These are phyloP conservation scores for Ceratocystis eucalypticola DNA, from an alignment of 2,329 filamentous ascomycete genomes.

Conservation along the genomic window DNA sequence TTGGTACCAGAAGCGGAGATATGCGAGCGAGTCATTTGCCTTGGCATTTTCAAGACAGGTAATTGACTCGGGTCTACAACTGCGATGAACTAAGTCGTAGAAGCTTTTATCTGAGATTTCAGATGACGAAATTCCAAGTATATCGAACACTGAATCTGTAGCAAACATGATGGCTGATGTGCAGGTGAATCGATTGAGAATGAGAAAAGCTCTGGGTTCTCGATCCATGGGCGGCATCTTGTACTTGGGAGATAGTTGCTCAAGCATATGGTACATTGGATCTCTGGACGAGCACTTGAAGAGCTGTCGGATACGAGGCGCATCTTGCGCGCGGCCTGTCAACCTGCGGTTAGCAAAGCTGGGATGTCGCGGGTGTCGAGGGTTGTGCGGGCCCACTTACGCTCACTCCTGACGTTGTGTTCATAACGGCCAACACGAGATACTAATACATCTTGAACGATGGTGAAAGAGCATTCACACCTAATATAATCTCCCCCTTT, in stretches of 20 bases:
- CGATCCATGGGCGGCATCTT: conserved; percentile 48
- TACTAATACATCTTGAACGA: conserved; percentile 78
- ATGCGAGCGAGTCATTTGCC: conserved; percentile 80
- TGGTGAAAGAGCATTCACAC: conserved; percentile 80
- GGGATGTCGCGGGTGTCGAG: background rate
- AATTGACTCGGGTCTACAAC: conserved; percentile 62
- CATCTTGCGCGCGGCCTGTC: conserved; percentile 60
- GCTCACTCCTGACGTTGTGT: conserved; percentile 53
- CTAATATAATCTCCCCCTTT: conserved; percentile 44
- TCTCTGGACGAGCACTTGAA: conserved; percentile 73
- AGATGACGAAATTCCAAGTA: conserved; percentile 58
- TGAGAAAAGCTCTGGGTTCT: conserved; percentile 70
- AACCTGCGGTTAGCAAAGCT: background rate
- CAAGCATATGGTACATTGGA: conserved; percentile 79
- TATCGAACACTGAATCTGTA: conserved; percentile 59
- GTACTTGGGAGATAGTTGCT: conserved; percentile 73
- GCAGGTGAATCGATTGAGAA: conserved; percentile 73
- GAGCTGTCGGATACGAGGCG: conserved; percentile 61
- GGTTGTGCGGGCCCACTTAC: conserved; percentile 37
- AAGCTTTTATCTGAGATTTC: conserved; percentile 66
- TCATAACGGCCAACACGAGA: conserved; percentile 71
- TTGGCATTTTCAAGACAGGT: conserved; percentile 73
- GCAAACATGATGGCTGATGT: conserved; percentile 78
- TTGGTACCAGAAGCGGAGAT: conserved; percentile 72
- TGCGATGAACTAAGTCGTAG: conserved; percentile 72